phyloP scores from a whole-genome alignment of 805 yeast genomes.

The Kuraishia capsulata region DNA sequence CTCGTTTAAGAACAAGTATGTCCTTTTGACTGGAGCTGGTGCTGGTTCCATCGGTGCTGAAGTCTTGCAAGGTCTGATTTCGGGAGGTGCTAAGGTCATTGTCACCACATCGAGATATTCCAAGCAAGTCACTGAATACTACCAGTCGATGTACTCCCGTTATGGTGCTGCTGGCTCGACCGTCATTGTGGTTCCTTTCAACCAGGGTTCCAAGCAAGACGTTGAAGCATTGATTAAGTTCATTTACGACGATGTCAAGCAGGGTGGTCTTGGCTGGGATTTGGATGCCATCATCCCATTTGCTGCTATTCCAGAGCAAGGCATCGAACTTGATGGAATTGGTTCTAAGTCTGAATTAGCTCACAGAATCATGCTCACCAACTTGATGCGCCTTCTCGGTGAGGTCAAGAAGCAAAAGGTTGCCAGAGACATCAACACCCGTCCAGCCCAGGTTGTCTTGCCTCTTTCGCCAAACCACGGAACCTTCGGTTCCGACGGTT shows the following conservation, averaged over 20 bases:
- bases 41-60: slow-evolving; percentile 98
- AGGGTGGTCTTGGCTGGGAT: slow-evolving; percentile 97
- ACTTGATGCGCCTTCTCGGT: slow-evolving; percentile 87
- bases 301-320: slow-evolving; percentile 99
- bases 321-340: slow-evolving; percentile 86
- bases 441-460: slow-evolving; percentile 96
- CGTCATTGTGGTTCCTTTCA: slow-evolving; percentile 94
- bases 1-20: slow-evolving; percentile 80
- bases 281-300: slow-evolving; percentile 93
- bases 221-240: slow-evolving; percentile 76
- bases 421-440: slow-evolving; percentile 70
- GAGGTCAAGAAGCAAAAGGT: slow-evolving; percentile 78
- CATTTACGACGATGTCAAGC: slow-evolving; percentile 75
- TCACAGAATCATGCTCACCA: slow-evolving; percentile 97
- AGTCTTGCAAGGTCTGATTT: slow-evolving; percentile 83
- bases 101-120: slow-evolving; percentile 96
- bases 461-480: slow-evolving; percentile 99
- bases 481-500: slow-evolving; percentile 96
- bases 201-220: slow-evolving; percentile 95
- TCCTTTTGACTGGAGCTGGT: slow-evolving; percentile 96
- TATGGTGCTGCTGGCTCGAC: slow-evolving; percentile 90
- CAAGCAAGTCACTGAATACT: slow-evolving; percentile 88
- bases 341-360: slow-evolving; percentile 97
- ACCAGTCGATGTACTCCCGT: slow-evolving; percentile 87
- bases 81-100: slow-evolving; percentile 97